Evolutionary conservation across 257 asterid genomes (phyloP).

Genomic region (Solanum neorickii): DNA sequence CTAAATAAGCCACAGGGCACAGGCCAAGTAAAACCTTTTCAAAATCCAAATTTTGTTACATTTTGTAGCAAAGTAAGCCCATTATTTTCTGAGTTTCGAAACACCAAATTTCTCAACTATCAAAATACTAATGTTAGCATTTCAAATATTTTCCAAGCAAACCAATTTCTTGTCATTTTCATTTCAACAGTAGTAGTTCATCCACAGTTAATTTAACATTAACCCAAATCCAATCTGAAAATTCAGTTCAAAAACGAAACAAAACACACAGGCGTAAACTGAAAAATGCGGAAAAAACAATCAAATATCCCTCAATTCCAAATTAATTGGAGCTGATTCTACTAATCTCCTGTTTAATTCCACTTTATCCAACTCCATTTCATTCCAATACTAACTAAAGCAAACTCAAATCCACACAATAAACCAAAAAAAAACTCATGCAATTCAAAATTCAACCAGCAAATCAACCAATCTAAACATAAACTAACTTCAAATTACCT

Average conservation of each 20-base stretch:
- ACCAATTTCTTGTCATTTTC: neutral
- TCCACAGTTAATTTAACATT: neutral
- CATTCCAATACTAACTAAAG: neutral
- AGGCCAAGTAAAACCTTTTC: neutral
- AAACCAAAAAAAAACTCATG: neutral
- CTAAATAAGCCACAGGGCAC: neutral
- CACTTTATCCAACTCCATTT: neutral
- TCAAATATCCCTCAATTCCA: neutral
- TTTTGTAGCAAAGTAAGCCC: neutral
- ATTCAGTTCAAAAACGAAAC: neutral
- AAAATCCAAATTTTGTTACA: neutral
- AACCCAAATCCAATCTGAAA: neutral
- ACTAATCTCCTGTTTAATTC: neutral
- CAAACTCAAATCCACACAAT: neutral
- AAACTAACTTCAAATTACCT: slow-evolving; percentile 35
- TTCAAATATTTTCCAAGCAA: neutral
- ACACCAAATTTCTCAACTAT: neutral
- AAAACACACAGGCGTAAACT: neutral
- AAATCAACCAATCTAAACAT: neutral
- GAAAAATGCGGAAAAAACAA: neutral
- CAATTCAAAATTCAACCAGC: neutral
- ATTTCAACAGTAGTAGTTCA: neutral
- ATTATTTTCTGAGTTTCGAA: neutral
- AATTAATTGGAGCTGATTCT: neutral
- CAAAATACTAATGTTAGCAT: neutral